These are phyloP conservation scores for Geum urbanum DNA, from an alignment of 306 rosid species.

Conservation along the genomic window DNA sequence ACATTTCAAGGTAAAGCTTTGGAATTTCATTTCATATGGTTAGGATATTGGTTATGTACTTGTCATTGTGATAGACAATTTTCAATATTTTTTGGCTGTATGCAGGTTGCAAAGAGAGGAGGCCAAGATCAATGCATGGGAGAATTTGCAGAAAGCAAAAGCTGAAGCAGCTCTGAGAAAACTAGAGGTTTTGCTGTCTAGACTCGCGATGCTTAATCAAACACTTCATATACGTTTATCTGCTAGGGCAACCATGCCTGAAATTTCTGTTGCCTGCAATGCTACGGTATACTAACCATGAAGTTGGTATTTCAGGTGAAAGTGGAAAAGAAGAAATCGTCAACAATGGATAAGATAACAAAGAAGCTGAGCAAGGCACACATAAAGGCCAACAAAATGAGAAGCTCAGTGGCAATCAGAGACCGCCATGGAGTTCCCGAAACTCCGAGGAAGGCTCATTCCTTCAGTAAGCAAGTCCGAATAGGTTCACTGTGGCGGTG, in stretches of 20 bases:
- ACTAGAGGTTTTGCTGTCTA: conserved; percentile 60
- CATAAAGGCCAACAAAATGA: conserved; percentile 68
- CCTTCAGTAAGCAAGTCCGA: conserved; percentile 17
- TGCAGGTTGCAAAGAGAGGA: conserved; percentile 72
- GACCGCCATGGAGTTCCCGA: conserved; percentile 23
- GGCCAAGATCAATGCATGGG: conserved; percentile 88
- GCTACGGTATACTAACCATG: conserved; percentile 17
- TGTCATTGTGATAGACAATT: not conserved
- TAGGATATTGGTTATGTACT: not conserved
- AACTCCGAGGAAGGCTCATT: conserved; percentile 13
- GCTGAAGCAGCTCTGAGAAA: conserved; percentile 78
- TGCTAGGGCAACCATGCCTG: not conserved
- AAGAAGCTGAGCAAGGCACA: conserved; percentile 68
- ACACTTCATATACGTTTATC: not conserved
- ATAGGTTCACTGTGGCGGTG: conserved; percentile 26
- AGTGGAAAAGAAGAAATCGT: conserved; percentile 73
- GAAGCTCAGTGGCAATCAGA: conserved; percentile 32
- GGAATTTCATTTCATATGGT: not conserved
- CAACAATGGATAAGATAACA: conserved; percentile 76
- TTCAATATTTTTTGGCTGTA: not conserved
- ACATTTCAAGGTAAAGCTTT: conserved; percentile 46
- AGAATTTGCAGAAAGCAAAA: conserved; percentile 78
- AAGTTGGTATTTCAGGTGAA: conserved; percentile 58
- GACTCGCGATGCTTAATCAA: not conserved
- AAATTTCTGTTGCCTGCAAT: not conserved